These are phyloP conservation scores for Pseudopyrenochaeta lycopersici DNA, from an alignment of 2,329 filamentous ascomycete species.

Conservation along the genomic window DNA sequence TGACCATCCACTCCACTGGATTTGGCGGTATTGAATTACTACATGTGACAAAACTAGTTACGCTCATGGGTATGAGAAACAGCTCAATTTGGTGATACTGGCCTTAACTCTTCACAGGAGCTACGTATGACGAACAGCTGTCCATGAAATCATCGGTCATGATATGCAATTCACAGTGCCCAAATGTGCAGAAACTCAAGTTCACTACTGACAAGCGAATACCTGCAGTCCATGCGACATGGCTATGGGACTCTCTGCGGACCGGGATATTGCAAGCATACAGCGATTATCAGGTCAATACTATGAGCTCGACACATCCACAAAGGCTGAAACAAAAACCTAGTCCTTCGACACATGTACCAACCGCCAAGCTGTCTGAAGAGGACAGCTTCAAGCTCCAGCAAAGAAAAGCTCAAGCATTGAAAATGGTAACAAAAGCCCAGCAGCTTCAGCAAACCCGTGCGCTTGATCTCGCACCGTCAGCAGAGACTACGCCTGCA, in stretches of 20 bases:
- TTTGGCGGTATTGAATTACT: constrained; percentile 86
- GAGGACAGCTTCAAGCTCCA: constrained; percentile 30
- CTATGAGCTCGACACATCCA: constrained; percentile 15
- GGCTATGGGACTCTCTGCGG: constrained; percentile 84
- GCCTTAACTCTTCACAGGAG: constrained; percentile 60
- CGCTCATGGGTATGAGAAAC: constrained; percentile 68
- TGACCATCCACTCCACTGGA: constrained; percentile 81
- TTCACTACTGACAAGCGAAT: constrained; percentile 79
- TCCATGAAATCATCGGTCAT: constrained; percentile 77
- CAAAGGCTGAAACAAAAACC: constrained; percentile 21
- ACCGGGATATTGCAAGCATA: constrained; percentile 59
- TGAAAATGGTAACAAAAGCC: constrained; percentile 23
- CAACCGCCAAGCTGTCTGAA: constrained; percentile 31
- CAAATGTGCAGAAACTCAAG: constrained; percentile 77
- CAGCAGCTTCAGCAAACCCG: constrained; percentile 25
- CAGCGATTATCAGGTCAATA: constrained; percentile 50
- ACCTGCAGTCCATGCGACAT: constrained; percentile 80
- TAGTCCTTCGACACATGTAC: constrained; percentile 22
- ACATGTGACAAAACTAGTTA: constrained; percentile 80
- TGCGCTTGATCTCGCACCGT: constrained; percentile 34
- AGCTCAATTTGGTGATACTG: constrained; percentile 1
- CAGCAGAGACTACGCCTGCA: constrained; percentile 27
- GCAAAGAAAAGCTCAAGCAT: constrained; percentile 26
- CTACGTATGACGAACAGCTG: constrained; percentile 80
- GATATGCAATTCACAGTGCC: constrained; percentile 69